A percentile compares a stretch with the other conserved stretches of the same genome.
Evolutionary conservation across 768 basidiomycete species (phyloP).

Genomic region (Pholiota molesta): DNA sequence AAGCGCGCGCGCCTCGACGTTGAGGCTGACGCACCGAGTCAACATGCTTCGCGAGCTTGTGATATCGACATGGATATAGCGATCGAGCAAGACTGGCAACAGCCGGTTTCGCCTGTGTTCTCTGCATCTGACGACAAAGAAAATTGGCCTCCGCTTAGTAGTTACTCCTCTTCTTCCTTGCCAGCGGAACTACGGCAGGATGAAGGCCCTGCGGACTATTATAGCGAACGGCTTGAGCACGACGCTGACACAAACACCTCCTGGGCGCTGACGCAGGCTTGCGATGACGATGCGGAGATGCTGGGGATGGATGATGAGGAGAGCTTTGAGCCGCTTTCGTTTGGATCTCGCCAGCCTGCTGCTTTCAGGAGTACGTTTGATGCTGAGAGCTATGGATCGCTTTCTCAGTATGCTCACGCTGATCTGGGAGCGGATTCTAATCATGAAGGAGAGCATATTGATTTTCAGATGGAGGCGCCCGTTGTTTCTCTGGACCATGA

Average conservation of each 20-base stretch:
- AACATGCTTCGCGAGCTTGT: background rate
- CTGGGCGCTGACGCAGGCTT: background rate
- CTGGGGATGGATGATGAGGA: background rate
- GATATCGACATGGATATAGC: background rate
- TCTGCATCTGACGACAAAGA: constrained; percentile 22
- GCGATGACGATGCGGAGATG: background rate
- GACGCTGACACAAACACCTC: background rate
- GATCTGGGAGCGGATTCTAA: background rate
- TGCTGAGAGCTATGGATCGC: background rate
- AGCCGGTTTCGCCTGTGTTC: background rate
- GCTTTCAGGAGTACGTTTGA: background rate
- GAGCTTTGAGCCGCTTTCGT: constrained; percentile 16
- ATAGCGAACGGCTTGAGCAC: background rate
- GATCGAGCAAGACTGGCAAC: background rate
- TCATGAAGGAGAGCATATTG: background rate
- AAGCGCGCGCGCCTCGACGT: constrained; percentile 17
- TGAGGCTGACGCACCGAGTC: background rate
- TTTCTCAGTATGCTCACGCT: background rate
- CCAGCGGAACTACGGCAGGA: constrained; percentile 1
- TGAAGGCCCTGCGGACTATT: background rate
- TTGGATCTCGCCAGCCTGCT: constrained; percentile 10
- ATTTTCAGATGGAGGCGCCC: no score
- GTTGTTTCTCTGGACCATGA: no score
- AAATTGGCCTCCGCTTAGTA: constrained; percentile 18
- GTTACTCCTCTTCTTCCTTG: constrained; percentile 10